phyloP scores from a whole-genome alignment of 108 stramenopile species.

The Pseudonitzschia delicatissima region DNA sequence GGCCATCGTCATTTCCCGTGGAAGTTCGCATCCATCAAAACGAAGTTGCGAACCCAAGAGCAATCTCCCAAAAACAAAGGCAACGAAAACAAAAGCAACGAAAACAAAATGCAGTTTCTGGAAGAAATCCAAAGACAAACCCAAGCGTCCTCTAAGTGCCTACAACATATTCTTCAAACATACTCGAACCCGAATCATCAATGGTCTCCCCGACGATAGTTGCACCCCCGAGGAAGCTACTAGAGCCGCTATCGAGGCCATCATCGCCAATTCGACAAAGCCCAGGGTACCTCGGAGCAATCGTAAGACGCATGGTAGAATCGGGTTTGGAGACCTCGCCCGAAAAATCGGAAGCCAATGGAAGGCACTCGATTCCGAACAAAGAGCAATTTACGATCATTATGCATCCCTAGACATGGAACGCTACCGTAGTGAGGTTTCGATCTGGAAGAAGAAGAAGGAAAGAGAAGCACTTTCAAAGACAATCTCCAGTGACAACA shows the following conservation, averaged over 20 bases:
- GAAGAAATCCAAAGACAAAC: too few relatives aligned
- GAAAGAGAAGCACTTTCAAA: slow-evolving; percentile 24
- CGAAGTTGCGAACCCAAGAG: too few relatives aligned
- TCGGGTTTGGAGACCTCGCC: slow-evolving; percentile 67
- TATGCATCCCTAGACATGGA: slow-evolving; percentile 37
- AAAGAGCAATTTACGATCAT: slow-evolving; percentile 33
- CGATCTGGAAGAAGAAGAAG: slow-evolving; percentile 32
- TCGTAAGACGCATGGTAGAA: slow-evolving; percentile 66
- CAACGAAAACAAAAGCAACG: background rate
- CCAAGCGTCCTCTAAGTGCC: slow-evolving; percentile 28
- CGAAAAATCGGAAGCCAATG: slow-evolving; percentile 60
- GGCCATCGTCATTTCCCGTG: too few relatives aligned
- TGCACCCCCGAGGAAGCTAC: slow-evolving; percentile 18
- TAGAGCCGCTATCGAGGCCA: slow-evolving; percentile 22
- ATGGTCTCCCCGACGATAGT: slow-evolving; percentile 13
- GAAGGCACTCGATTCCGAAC: slow-evolving; percentile 29
- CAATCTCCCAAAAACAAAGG: background rate
- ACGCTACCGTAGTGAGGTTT: slow-evolving; percentile 34
- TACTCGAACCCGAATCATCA: slow-evolving; percentile 26
- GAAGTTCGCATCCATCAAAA: too few relatives aligned
- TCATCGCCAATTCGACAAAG: slow-evolving; percentile 20
- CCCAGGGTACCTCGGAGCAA: slow-evolving; percentile 25
- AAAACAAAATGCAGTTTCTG: background rate
- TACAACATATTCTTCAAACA: slow-evolving; percentile 41
- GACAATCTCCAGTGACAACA: too few relatives aligned